Base-by-base conservation (phyloP, 345 rosid species). In the Salix dunnii region DNA sequence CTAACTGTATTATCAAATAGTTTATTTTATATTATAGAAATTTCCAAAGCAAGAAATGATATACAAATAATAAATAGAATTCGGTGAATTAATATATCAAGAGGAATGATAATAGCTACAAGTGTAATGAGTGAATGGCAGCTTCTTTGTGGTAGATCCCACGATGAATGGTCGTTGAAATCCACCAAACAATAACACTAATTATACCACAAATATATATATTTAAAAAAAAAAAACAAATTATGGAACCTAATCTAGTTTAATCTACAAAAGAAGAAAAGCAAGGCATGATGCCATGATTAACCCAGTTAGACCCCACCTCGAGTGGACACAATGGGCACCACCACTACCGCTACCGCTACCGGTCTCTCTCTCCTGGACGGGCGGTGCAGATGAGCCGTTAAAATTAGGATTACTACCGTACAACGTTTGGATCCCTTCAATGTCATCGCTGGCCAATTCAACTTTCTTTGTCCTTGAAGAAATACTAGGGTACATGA, bases 401-500 rank as follows among this genome's bases (percentile, higher is more conserved):
- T 85, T 89, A 58, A 28, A 93, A 36, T 83, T 90, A 18, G 96
- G 97, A 77, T 95, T 93, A n/a, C 58, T 72, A n/a, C 97, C 99
- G 74, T 95, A 95, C 83, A 95, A 75, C 1, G 11, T 13, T 73
- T 91, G 97, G 21, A 95, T 84, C 6, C 97, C 99, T 38, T 84
- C 74, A 13, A 93, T 76, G 73, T 95, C 99, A 68, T 95, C 97
- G 7, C 36, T 33, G 0, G 84, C 85, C 40, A 95, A 78, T 1
- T 88, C 90, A 13, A 93, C 96, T 62, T 88, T 95, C 74, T 80
- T 88, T n/a, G 77, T 85, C 21, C 93, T 78, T 0, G 97, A 75
- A 42, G 94, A 51, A 73, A 95, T 90, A 11, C 90, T 84, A 17
- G 99, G 99, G 60, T 78, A 95, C 99, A 95, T 95, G 60, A 95